Evolutionary conservation across 352 stramenopile genomes (phyloP).

Genomic region (Globisporangium heterothallicum): DNA sequence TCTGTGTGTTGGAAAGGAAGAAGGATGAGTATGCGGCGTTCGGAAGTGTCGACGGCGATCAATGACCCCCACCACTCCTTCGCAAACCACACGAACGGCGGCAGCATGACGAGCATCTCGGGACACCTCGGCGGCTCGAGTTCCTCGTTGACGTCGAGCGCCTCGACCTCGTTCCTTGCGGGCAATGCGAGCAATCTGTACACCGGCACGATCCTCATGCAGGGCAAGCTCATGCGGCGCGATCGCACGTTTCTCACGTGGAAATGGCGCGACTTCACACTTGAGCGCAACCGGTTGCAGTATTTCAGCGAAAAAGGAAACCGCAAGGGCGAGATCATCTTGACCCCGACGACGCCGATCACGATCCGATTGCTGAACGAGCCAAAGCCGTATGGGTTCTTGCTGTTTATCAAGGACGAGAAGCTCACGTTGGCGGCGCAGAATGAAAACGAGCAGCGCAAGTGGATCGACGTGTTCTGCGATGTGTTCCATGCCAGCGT

Average conservation of each 20-base stretch:
- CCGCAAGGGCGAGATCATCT: slow-evolving; percentile 65
- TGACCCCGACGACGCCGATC: slow-evolving; percentile 61
- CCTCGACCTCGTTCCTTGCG: background rate
- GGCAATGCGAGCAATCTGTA: slow-evolving; percentile 4
- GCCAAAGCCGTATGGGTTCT: slow-evolving; percentile 65
- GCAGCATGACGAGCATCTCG: too few relatives aligned
- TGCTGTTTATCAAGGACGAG: slow-evolving; percentile 75
- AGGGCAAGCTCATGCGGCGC: slow-evolving; percentile 69
- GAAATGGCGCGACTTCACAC: slow-evolving; percentile 80
- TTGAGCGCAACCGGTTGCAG: slow-evolving; percentile 62
- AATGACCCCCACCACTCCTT: slow-evolving; percentile 11
- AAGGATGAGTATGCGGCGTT: slow-evolving; percentile 7
- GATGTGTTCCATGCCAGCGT: slow-evolving; percentile 74
- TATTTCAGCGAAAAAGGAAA: slow-evolving; percentile 76
- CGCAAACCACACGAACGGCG: slow-evolving; percentile 1
- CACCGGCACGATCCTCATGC: slow-evolving; percentile 36
- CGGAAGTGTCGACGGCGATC: slow-evolving; percentile 13
- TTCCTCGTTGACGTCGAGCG: background rate
- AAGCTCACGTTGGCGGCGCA: slow-evolving; percentile 72
- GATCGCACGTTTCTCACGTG: slow-evolving; percentile 76
- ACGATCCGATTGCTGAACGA: slow-evolving; percentile 63
- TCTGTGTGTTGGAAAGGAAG: background rate
- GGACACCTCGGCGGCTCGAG: slow-evolving; percentile 2
- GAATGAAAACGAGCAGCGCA: slow-evolving; percentile 61
- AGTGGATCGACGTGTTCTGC: slow-evolving; percentile 78